A percentile compares a stretch with the other conserved stretches of the same genome.
Conservation (phyloP, 1,284 basidiomycete species). For the Moesziomyces antarcticus region DNA sequence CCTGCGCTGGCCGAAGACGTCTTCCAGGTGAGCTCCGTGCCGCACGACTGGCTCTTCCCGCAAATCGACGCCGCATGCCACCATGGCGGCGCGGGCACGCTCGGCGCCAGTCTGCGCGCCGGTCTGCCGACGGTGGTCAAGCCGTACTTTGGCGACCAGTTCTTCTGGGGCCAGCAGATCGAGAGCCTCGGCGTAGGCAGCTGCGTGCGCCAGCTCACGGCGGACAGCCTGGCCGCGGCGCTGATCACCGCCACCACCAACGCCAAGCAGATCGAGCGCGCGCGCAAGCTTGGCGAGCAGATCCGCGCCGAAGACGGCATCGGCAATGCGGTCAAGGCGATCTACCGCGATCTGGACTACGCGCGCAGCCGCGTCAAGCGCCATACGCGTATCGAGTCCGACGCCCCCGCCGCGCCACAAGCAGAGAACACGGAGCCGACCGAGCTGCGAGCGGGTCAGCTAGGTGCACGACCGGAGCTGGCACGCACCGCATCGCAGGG, state of each 20-base stretch:
- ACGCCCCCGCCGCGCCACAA: neutral
- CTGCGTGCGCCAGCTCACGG: constrained; percentile 84
- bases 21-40: constrained; percentile 83
- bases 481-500: neutral
- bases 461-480: neutral
- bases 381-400: constrained; percentile 12
- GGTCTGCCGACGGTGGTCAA: constrained; percentile 94
- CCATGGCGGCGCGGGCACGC: constrained; percentile 95
- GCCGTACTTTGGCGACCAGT: constrained; percentile 97
- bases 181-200: constrained; percentile 91
- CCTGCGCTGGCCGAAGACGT: constrained; percentile 77
- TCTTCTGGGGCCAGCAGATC: constrained; percentile 91
- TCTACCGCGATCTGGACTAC: constrained; percentile 64
- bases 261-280: constrained; percentile 84
- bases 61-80: constrained; percentile 95
- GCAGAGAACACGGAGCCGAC: neutral
- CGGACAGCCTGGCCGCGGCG: constrained; percentile 80
- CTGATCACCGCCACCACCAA: constrained; percentile 84
- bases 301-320: constrained; percentile 72
- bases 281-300: constrained; percentile 74
- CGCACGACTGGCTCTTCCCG: constrained; percentile 96
- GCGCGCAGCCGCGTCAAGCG: constrained; percentile 57
- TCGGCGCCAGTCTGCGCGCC: constrained; percentile 89
- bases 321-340: constrained; percentile 58
- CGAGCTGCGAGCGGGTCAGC: neutral